These are phyloP conservation scores for Urochloa ruziziensis DNA, from an alignment of 176 grass and related monocot species.

Conservation along the genomic window DNA sequence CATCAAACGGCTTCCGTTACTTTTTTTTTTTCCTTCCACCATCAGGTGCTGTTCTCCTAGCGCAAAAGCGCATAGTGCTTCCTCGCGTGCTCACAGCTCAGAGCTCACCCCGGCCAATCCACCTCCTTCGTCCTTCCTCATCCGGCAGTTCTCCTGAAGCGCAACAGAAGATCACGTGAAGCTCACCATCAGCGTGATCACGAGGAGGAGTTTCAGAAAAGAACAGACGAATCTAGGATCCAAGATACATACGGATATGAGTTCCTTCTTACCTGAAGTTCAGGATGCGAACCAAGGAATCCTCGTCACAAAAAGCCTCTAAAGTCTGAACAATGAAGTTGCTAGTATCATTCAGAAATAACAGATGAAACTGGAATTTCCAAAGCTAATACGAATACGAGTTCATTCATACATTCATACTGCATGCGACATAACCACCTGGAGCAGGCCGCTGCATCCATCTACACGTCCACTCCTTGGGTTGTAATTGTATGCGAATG, in stretches of 20 bases:
- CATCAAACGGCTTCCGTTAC: too few relatives aligned
- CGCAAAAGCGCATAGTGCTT: neutral
- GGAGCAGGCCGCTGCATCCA: neutral
- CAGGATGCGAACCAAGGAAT: neutral
- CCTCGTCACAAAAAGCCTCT: neutral
- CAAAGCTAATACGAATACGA: neutral
- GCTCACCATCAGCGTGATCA: neutral
- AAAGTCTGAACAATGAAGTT: neutral
- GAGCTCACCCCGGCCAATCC: too few relatives aligned
- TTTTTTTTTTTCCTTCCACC: too few relatives aligned
- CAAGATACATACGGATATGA: too few relatives aligned
- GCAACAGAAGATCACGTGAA: too few relatives aligned
- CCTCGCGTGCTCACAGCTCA: neutral
- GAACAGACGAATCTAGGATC: too few relatives aligned
- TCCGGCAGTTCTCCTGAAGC: too few relatives aligned
- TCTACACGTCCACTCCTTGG: neutral
- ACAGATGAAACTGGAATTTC: neutral
- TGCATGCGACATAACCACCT: neutral
- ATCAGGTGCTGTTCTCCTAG: neutral
- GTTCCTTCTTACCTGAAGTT: neutral
- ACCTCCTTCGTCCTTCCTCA: too few relatives aligned
- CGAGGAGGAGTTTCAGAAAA: too few relatives aligned
- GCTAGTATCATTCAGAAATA: neutral
- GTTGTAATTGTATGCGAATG: neutral
- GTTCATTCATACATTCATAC: neutral